Conservation (phyloP, 2,329 filamentous ascomycete genomes). For the Pezicula neosporulosa region DNA sequence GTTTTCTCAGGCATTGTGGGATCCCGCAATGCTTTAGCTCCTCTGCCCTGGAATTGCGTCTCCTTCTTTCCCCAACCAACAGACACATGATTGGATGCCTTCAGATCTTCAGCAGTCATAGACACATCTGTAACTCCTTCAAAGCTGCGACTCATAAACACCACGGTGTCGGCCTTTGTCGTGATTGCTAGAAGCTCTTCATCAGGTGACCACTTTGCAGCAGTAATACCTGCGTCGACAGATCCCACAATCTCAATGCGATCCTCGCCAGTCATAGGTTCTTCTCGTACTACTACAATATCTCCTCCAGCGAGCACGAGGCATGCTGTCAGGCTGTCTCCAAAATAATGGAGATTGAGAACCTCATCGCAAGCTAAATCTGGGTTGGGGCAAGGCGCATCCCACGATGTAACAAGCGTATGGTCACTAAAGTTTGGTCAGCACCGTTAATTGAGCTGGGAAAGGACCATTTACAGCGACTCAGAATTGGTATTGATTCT, state of each 20-base stretch:
- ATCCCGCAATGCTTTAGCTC: slow-evolving; percentile 81
- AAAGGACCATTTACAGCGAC: slow-evolving; percentile 17
- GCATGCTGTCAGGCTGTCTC: slow-evolving; percentile 73
- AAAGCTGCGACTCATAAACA: slow-evolving; percentile 92
- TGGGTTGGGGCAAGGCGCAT: slow-evolving; percentile 76
- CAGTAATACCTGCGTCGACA: slow-evolving; percentile 86
- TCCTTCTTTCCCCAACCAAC: slow-evolving; percentile 98
- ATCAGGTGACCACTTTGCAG: slow-evolving; percentile 91
- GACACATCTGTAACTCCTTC: slow-evolving; percentile 75
- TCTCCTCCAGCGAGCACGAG: slow-evolving; percentile 87
- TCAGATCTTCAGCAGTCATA: slow-evolving; percentile 73
- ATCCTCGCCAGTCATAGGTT: slow-evolving; percentile 61
- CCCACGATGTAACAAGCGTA: slow-evolving; percentile 72
- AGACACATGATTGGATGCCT: slow-evolving; percentile 88
- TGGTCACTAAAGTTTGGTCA: slow-evolving; percentile 29
- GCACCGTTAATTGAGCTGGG: slow-evolving; percentile 33
- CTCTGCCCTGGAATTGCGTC: slow-evolving; percentile 93
- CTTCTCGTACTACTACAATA: slow-evolving; percentile 80
- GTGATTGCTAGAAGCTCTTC: slow-evolving; percentile 85
- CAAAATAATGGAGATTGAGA: slow-evolving; percentile 79
- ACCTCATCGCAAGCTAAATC: slow-evolving; percentile 73
- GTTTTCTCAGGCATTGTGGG: slow-evolving; percentile 92
- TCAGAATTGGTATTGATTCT: slow-evolving; percentile 44
- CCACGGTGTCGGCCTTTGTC: slow-evolving; percentile 72
- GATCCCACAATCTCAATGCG: slow-evolving; percentile 94